Percentiles rank a stretch among this genome's conserved stretches.
Evolutionary conservation across 805 yeast genomes (phyloP).

Genomic region (Nakazawaea ambrosiae): DNA sequence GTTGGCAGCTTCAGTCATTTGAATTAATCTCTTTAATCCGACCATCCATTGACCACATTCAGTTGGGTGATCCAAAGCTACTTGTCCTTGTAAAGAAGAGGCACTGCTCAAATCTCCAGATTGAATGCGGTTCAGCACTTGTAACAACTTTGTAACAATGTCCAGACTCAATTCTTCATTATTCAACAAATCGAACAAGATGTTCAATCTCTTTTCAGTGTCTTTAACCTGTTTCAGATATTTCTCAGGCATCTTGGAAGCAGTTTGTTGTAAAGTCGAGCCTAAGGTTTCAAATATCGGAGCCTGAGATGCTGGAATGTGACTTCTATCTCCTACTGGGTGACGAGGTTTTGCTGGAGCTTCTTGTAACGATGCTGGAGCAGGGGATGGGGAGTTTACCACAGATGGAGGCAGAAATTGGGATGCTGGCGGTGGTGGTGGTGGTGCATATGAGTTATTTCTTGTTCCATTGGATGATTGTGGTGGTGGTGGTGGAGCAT

Average conservation of each 20-base stretch:
- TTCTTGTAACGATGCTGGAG: conserved; percentile 13
- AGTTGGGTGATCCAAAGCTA: conserved; percentile 56
- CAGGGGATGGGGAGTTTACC: conserved; percentile 18
- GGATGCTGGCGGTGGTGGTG: conserved; percentile 14
- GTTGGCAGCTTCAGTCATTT: conserved; percentile 49
- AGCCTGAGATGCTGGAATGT: conserved; percentile 50
- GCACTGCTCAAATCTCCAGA: conserved; percentile 56
- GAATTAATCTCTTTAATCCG: conserved; percentile 83
- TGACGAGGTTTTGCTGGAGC: conserved; percentile 15
- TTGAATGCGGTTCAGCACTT: conserved; percentile 43
- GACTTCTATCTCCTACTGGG: conserved; percentile 65
- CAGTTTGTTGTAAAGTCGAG: conserved; percentile 49
- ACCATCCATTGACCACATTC: conserved; percentile 91
- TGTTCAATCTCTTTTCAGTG: conserved; percentile 72
- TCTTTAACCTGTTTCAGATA: conserved; percentile 69
- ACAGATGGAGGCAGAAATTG: conserved; percentile 21
- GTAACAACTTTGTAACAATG: conserved; percentile 46
- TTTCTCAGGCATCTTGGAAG: conserved; percentile 70
- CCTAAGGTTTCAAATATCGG: conserved; percentile 56
- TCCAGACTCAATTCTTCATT: conserved; percentile 58
- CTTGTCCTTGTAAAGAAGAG: conserved; percentile 40
- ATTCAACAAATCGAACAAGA: conserved; percentile 72
- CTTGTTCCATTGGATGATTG: too few species aligned
- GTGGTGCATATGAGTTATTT: conserved; percentile 7
- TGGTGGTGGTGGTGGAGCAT: conserved; percentile 13